phyloP scores from a whole-genome alignment of 139 green algal genomes.

The Tetraselmis chui region DNA sequence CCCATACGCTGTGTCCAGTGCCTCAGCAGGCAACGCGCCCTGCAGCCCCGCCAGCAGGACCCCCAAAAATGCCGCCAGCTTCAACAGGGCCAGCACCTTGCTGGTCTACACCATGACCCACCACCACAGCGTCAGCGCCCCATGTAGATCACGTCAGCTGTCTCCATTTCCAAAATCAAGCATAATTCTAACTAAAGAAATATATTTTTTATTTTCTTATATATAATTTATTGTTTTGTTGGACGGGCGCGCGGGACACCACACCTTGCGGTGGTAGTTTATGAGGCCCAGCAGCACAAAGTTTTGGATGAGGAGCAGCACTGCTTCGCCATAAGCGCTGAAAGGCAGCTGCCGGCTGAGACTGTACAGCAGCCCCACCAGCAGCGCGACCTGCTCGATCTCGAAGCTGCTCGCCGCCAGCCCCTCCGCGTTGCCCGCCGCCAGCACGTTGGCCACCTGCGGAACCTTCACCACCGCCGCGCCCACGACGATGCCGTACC shows the following conservation, averaged over 20 bases:
- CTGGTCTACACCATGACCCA: background rate
- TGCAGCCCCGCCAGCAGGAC: background rate
- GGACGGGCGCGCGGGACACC: background rate
- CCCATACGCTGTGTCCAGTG: background rate
- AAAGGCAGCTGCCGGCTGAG: slow-evolving; percentile 27
- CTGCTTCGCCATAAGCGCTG: slow-evolving; percentile 33
- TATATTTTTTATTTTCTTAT: background rate
- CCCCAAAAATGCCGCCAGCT: background rate
- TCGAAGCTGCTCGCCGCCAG: slow-evolving; percentile 27
- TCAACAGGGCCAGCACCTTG: background rate
- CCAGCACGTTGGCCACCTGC: slow-evolving; percentile 30
- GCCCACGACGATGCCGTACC: slow-evolving; percentile 2
- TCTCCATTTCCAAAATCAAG: too few relatives aligned
- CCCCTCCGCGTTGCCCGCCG: slow-evolving; percentile 29
- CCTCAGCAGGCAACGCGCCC: background rate
- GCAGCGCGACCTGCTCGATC: slow-evolving; percentile 33
- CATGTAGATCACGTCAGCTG: too few relatives aligned
- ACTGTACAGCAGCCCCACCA: slow-evolving; percentile 26
- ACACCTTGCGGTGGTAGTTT: slow-evolving; percentile 5
- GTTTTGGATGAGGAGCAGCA: slow-evolving; percentile 29
- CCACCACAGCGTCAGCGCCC: too few relatives aligned
- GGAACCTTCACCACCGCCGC: slow-evolving; percentile 8
- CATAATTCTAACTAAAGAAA: too few relatives aligned
- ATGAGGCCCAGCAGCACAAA: slow-evolving; percentile 6
- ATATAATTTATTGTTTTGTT: background rate